A percentile compares a stretch with the other conserved stretches of the same genome.
phyloP scores from a whole-genome alignment of 2,329 filamentous ascomycete species.

The Scopulariopsis brevicaulis region DNA sequence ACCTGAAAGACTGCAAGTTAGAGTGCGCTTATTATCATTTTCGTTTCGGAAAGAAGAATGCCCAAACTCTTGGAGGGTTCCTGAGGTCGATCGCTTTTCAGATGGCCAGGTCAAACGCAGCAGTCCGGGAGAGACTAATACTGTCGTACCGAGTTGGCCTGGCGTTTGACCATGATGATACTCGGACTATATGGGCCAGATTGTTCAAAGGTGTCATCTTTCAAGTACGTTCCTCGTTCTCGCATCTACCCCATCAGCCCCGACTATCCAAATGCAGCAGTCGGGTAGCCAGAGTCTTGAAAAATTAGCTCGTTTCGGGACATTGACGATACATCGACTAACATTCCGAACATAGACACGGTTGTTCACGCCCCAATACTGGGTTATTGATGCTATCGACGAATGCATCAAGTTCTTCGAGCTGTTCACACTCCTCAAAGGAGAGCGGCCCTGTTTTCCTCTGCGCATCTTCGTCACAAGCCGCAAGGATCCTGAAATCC shows the following conservation, averaged over 20 bases:
- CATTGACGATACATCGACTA: neutral
- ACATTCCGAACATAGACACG: neutral
- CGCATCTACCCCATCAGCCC: neutral
- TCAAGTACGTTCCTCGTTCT: conserved; percentile 6
- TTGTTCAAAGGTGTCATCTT: conserved; percentile 18
- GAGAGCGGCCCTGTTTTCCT: conserved; percentile 8
- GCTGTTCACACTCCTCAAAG: conserved; percentile 10
- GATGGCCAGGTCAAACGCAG: conserved; percentile 15
- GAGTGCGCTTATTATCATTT: conserved; percentile 11
- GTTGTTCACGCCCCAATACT: neutral
- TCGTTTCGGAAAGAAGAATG: conserved; percentile 8
- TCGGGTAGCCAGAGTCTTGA: too few species aligned
- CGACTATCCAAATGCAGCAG: neutral
- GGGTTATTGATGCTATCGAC: neutral
- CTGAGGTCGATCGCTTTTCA: conserved; percentile 18
- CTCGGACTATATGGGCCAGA: conserved; percentile 18
- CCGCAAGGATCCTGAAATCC: conserved; percentile 12
- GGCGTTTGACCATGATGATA: conserved; percentile 13
- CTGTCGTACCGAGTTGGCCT: conserved; percentile 11
- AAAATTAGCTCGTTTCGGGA: too few species aligned
- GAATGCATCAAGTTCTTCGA: neutral
- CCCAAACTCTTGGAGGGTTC: conserved; percentile 7
- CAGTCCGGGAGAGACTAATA: conserved; percentile 12
- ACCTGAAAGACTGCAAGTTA: neutral
- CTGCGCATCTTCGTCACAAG: conserved; percentile 17